Conservation (phyloP, 2,329 filamentous ascomycete genomes). For the Amauroascus niger region DNA sequence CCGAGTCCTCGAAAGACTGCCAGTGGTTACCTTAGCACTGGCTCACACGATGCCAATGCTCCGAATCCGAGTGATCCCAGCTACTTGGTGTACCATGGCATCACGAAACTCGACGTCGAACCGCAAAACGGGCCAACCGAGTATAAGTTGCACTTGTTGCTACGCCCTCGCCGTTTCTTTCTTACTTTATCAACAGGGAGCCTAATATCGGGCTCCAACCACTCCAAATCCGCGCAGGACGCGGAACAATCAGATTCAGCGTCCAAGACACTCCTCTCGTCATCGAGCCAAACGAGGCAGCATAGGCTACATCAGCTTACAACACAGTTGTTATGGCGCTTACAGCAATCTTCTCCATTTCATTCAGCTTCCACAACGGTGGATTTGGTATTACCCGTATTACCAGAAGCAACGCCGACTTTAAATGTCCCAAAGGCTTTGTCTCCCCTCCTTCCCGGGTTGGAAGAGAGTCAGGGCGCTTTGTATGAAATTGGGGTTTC, state of each 20-base stretch:
- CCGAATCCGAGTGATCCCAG: conserved; percentile 33
- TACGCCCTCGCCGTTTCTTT: conserved; percentile 68
- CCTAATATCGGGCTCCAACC: conserved; percentile 44
- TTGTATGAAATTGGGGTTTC: conserved; percentile 94
- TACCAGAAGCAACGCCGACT: conserved; percentile 56
- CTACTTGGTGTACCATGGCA: conserved; percentile 47
- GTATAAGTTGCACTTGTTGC: conserved; percentile 86
- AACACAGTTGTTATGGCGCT: conserved; percentile 85
- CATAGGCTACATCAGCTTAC: conserved; percentile 82
- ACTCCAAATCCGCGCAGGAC: conserved; percentile 29
- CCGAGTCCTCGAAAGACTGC: conserved; percentile 27
- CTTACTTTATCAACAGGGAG: conserved; percentile 57
- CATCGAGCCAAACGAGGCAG: conserved; percentile 63
- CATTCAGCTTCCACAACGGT: conserved; percentile 65
- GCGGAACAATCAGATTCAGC: conserved; percentile 15
- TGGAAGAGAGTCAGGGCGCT: conserved; percentile 88
- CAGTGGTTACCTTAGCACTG: conserved; percentile 20
- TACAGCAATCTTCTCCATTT: conserved; percentile 90
- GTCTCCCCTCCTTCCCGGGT: conserved; percentile 54
- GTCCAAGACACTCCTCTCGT: conserved; percentile 33
- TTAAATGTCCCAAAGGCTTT: conserved; percentile 48
- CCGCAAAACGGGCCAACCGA: conserved; percentile 91
- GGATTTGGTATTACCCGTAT: conserved; percentile 61
- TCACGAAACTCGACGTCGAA: conserved; percentile 74
- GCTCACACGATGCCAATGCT: conserved; percentile 28